phyloP scores from a whole-genome alignment of 352 stramenopile species.

The Phytophthora tentaculata region DNA sequence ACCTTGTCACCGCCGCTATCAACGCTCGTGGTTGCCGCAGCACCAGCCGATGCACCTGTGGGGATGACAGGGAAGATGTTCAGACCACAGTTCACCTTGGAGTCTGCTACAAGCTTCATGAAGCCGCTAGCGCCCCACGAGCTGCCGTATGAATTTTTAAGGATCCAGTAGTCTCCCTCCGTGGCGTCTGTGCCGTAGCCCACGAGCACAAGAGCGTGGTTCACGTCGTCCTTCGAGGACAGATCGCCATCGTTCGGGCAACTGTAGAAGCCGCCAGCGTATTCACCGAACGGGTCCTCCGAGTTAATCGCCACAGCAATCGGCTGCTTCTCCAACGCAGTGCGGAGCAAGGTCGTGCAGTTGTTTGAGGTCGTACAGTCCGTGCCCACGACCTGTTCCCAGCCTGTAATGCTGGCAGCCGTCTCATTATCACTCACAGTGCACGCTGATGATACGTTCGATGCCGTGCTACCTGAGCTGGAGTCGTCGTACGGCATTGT shows the following conservation, averaged over 20 bases:
- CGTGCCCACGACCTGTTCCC: constrained; percentile 64
- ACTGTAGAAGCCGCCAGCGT: constrained; percentile 69
- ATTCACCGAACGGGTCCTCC: constrained; percentile 73
- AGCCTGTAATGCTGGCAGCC: constrained; percentile 74
- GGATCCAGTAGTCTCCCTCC: constrained; percentile 78
- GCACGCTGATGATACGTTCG: constrained; percentile 37
- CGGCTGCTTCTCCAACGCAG: constrained; percentile 62
- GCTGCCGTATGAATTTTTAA: constrained; percentile 84
- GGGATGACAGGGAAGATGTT: constrained; percentile 84
- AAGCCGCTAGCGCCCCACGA: constrained; percentile 73
- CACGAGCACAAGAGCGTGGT: constrained; percentile 79
- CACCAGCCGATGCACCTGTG: constrained; percentile 54
- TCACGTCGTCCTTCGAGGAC: constrained; percentile 72
- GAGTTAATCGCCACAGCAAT: constrained; percentile 84
- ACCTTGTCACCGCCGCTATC: constrained; percentile 71
- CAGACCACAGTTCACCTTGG: constrained; percentile 78
- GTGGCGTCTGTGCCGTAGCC: constrained; percentile 69
- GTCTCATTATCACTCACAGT: constrained; percentile 54
- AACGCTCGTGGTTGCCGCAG: constrained; percentile 45
- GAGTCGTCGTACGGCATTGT: constrained; percentile 78
- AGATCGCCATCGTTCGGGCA: constrained; percentile 72
- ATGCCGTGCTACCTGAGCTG: constrained; percentile 18
- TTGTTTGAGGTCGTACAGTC: constrained; percentile 65
- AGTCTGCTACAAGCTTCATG: constrained; percentile 69
- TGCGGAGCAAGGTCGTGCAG: constrained; percentile 56